phyloP scores from a whole-genome alignment of 2,329 filamentous ascomycete species.

The Drechslerella coelobrocha region DNA sequence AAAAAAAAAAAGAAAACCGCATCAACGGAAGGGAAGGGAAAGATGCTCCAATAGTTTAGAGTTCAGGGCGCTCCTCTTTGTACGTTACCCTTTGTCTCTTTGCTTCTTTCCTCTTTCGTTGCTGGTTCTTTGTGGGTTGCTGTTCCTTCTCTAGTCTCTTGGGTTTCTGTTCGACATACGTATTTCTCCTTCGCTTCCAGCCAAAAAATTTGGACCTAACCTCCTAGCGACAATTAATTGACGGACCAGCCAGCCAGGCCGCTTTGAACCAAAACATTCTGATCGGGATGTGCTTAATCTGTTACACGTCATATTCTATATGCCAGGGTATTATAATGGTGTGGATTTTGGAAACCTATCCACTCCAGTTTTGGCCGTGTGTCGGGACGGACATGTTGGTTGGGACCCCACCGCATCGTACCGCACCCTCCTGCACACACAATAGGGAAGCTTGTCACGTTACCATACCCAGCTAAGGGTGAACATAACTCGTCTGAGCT shows the following conservation, averaged over 20 bases:
- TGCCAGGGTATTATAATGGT: conserved; percentile 35
- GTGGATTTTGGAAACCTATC: conserved; percentile 34
- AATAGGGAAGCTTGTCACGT: conserved; percentile 27
- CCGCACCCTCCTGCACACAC: conserved; percentile 10
- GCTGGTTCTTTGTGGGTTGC: neutral
- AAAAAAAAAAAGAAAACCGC: neutral
- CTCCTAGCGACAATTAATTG: neutral
- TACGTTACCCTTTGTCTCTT: neutral
- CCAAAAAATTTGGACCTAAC: neutral
- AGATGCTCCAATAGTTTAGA: neutral
- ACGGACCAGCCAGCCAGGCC: too few species aligned
- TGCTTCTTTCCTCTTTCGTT: conserved; percentile 5
- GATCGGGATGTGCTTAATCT: conserved; percentile 7
- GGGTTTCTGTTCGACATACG: too few species aligned
- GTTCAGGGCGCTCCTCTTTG: conserved; percentile 30
- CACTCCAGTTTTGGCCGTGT: neutral
- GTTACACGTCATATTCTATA: conserved; percentile 49
- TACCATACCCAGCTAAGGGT: conserved; percentile 6
- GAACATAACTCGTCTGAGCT: neutral
- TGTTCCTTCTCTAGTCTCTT: neutral
- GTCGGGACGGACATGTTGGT: neutral
- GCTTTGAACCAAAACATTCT: conserved; percentile 14
- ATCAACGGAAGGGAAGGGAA: neutral
- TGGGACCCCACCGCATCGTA: neutral
- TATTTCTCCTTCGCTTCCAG: neutral